Evolutionary conservation across 257 asterid species (phyloP).

Genomic region (Scutellaria baicalensis): DNA sequence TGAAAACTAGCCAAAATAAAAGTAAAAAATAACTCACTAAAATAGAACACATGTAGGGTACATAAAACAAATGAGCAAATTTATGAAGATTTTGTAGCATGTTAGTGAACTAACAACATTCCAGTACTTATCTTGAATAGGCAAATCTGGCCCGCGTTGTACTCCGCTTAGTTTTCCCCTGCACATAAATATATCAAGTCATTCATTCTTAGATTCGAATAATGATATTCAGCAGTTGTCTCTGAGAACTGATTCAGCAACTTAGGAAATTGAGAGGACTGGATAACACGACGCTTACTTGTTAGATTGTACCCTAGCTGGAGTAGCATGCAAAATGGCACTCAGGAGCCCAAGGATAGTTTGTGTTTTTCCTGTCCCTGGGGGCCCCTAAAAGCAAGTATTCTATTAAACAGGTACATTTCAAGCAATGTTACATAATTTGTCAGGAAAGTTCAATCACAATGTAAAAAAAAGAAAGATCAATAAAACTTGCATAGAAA

Average conservation of each 20-base stretch:
- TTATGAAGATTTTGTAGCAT: conserved; percentile 15
- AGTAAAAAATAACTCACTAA: background rate
- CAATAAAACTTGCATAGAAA: background rate
- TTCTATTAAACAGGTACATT: conserved; percentile 23
- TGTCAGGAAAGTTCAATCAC: conserved; percentile 1
- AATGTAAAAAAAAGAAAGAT: background rate
- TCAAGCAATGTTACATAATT: background rate
- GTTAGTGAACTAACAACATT: conserved; percentile 12
- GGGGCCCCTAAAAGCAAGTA: conserved; percentile 77
- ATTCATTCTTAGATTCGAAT: background rate
- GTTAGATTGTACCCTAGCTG: conserved; percentile 76
- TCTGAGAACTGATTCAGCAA: conserved; percentile 5
- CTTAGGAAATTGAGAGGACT: conserved; percentile 4
- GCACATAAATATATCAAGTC: conserved; percentile 21
- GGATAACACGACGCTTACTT: conserved; percentile 32
- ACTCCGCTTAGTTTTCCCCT: conserved; percentile 46
- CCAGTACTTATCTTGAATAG: conserved; percentile 61
- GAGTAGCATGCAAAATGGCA: conserved; percentile 96
- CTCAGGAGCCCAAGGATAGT: conserved; percentile 95
- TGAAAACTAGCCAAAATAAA: background rate
- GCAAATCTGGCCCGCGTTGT: conserved; percentile 61
- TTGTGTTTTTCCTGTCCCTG: conserved; percentile 98
- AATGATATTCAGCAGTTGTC: conserved; percentile 8
- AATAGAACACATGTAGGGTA: background rate
- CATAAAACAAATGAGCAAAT: background rate